phyloP scores from a whole-genome alignment of 2,329 filamentous ascomycete species.

The Trichoderma pleuroti region DNA sequence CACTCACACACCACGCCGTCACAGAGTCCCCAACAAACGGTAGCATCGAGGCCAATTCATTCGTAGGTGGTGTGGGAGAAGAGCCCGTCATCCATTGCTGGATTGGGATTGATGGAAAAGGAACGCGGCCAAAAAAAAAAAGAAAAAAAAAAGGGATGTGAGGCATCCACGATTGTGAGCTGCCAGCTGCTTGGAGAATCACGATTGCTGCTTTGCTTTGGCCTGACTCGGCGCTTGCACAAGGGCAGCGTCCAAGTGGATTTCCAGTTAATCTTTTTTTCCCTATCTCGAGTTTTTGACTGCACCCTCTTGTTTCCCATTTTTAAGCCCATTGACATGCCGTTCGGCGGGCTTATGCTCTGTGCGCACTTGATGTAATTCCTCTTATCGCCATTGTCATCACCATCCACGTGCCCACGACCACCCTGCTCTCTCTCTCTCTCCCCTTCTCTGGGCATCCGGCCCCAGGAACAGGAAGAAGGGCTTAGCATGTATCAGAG shows the following conservation, averaged over 20 bases:
- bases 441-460: not conserved
- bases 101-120: not conserved
- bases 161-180: not conserved
- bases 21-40: not conserved
- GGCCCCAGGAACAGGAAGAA: not conserved
- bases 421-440: not conserved
- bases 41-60: not conserved
- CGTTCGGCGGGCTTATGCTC: not conserved
- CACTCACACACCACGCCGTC: slow-evolving; percentile 11
- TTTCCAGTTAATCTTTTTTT: not conserved
- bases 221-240: not conserved
- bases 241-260: not conserved
- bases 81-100: not conserved
- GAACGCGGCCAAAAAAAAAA: not conserved
- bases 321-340: not conserved
- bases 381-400: slow-evolving; percentile 7
- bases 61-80: not conserved
- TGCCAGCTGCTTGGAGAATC: not conserved
- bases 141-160: no score
- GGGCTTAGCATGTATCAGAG: not conserved
- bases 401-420: slow-evolving; percentile 14
- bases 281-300: not conserved
- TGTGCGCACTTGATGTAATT: not conserved
- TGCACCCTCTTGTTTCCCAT: not conserved
- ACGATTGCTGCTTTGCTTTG: not conserved